Evolutionary conservation across 208 protist species (phyloP).

Genomic region (Acanthamoeba polyphaga): DNA sequence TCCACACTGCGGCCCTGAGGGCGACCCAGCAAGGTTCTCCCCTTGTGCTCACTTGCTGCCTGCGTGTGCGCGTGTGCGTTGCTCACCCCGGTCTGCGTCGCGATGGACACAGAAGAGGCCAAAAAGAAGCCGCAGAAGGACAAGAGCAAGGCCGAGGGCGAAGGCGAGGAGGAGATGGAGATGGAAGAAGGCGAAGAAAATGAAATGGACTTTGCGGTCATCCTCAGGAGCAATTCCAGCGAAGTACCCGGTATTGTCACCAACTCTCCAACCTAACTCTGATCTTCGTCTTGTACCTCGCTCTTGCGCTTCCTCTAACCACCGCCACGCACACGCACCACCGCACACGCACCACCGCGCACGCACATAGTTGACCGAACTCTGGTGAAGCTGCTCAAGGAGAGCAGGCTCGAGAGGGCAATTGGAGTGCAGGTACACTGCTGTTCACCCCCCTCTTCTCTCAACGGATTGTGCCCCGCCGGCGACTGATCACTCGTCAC

Average conservation of each 20-base stretch:
- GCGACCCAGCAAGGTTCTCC: not conserved
- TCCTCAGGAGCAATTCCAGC: not conserved
- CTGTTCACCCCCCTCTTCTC: not conserved
- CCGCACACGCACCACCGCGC: not conserved
- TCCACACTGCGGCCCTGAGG: slow-evolving; percentile 22
- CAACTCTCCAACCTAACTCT: too few relatives aligned
- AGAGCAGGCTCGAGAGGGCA: slow-evolving; percentile 53
- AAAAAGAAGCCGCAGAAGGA: slow-evolving; percentile 32
- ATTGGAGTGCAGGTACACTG: slow-evolving; percentile 66
- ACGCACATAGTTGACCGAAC: slow-evolving; percentile 27
- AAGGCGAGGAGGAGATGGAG: not conserved
- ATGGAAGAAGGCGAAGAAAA: not conserved
- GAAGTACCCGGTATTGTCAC: not conserved
- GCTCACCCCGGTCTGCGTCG: not conserved
- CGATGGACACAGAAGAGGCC: not conserved
- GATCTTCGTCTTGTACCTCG: not conserved
- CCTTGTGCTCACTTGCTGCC: not conserved
- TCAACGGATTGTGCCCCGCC: not conserved
- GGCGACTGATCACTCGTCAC: not conserved
- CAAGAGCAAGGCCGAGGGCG: slow-evolving; percentile 8
- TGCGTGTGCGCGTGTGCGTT: not conserved
- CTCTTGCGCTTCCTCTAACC: not conserved
- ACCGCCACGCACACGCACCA: not conserved
- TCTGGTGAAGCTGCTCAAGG: slow-evolving; percentile 5
- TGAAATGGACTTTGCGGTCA: slow-evolving; percentile 20